These are phyloP conservation scores for Tetracladium marchalianum DNA, from an alignment of 495 filamentous ascomycete genomes.

Conservation along the genomic window DNA sequence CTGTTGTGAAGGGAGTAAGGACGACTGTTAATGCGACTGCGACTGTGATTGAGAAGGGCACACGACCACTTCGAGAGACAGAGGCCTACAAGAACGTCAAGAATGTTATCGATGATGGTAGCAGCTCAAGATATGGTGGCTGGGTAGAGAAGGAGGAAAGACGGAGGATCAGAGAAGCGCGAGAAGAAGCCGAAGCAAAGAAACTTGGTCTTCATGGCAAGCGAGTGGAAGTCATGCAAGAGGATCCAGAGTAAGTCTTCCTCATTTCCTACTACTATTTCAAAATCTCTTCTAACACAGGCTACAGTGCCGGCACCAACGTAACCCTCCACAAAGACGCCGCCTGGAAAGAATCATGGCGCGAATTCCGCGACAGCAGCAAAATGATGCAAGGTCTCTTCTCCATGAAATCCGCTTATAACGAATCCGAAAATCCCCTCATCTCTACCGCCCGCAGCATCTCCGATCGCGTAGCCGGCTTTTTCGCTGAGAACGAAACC, in stretches of 20 bases:
- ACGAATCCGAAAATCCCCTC: constrained; percentile 93
- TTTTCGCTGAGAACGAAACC: constrained; percentile 97
- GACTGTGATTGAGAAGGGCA: constrained; percentile 84
- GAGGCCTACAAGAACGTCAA: constrained; percentile 92
- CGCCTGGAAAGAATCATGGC: constrained; percentile 92
- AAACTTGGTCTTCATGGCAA: constrained; percentile 31
- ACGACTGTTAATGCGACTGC: constrained; percentile 76
- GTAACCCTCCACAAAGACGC: constrained; percentile 94
- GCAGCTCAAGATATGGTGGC: constrained; percentile 89
- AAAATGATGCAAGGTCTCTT: constrained; percentile 85
- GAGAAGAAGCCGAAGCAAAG: constrained; percentile 56
- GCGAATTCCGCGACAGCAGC: constrained; percentile 79
- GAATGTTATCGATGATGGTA: constrained; percentile 93
- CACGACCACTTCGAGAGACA: constrained; percentile 83
- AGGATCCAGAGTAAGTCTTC: constrained; percentile 73
- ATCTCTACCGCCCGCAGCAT: constrained; percentile 90
- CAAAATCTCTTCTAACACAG: constrained; percentile 17
- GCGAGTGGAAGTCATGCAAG: constrained; percentile 49
- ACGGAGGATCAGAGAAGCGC: constrained; percentile 58
- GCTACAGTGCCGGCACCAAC: constrained; percentile 75
- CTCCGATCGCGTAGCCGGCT: constrained; percentile 83
- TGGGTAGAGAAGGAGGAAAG: constrained; percentile 95
- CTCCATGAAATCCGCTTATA: constrained; percentile 69
- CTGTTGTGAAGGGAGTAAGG: constrained; percentile 84
- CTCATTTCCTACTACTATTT: not conserved